Base-by-base conservation (phyloP, 176 grass and related monocot genomes). In the Thalia dealbata region DNA sequence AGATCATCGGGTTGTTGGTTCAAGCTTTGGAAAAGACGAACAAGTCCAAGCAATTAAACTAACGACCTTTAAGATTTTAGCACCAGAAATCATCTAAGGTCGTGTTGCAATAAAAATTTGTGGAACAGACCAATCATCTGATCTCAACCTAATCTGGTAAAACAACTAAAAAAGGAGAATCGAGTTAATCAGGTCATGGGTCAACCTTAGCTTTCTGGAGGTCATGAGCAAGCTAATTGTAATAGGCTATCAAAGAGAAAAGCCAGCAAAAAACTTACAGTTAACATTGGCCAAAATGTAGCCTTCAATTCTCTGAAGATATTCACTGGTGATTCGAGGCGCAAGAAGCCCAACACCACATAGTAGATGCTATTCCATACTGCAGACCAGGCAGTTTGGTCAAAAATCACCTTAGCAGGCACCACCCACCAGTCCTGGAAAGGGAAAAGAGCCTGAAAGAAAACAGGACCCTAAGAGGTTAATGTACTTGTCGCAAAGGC, bases 331-430 rank as follows among this genome's bases (percentile, higher is more conserved):
- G 89, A 92, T 74, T 97, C 93, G 14, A 88, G 68, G 16, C 89
- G 84, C 70, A 97, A 85, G 60, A 97, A 79, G 66, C 89, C 93
- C 74, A 97, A 69, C 26, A 73, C 83, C 24, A 92, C 81, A 28
- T 76, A 99, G 80, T 93, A 99, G 76, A 99, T 91, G 78, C 90
- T 99, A 74, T 99, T 99, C 95, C 95, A 99, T 27, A 99, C 63
- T 3, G 90, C 87, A 41, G 95, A 81, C 95, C 95, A 99, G 30
- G 80, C 73, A 0, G 95, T 99, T 73, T 99, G 90, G 78, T 99
- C 95, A 2, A 99, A 99, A 10, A 62, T 71, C 78, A 99, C 90
- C 78, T 99, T 99, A 19, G 74, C 95, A 24, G 95, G 90, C 12
- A 99, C 90, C 69, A 88, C 85, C 90, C 95, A 99, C 95, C 95